Conservation (phyloP, 805 yeast species). For the Cyberlindnera maclurae region DNA sequence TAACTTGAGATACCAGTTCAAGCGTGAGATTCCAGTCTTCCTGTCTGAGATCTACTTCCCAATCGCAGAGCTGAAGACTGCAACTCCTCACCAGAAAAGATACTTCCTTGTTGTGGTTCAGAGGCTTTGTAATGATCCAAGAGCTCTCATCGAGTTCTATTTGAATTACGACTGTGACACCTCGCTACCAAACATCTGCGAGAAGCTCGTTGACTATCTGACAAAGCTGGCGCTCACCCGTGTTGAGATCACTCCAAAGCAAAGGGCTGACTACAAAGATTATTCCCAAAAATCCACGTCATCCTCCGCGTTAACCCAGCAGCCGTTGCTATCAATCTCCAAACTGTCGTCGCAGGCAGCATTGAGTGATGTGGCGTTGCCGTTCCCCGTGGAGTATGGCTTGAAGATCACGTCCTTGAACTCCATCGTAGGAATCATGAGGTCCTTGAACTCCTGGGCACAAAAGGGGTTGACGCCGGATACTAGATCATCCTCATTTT, state of each 20-base stretch:
- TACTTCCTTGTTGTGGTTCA: slow-evolving; percentile 77
- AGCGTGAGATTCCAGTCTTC: slow-evolving; percentile 89
- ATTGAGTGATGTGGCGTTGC: slow-evolving; percentile 40
- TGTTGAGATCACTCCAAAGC: slow-evolving; percentile 64
- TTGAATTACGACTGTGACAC: slow-evolving; percentile 92
- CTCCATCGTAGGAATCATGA: slow-evolving; percentile 72
- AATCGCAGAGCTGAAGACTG: slow-evolving; percentile 82
- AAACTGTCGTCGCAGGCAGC: slow-evolving; percentile 46
- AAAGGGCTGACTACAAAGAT: slow-evolving; percentile 50
- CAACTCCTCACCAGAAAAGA: slow-evolving; percentile 89
- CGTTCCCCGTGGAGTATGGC: slow-evolving; percentile 75
- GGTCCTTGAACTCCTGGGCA: slow-evolving; percentile 83
- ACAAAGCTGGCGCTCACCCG: slow-evolving; percentile 60
- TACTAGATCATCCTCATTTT: slow-evolving; percentile 12
- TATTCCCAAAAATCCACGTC: slow-evolving; percentile 50
- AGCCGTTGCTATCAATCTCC: slow-evolving; percentile 71
- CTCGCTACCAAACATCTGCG: slow-evolving; percentile 76
- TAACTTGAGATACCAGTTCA: slow-evolving; percentile 80
- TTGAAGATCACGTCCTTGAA: slow-evolving; percentile 75
- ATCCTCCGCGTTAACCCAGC: slow-evolving; percentile 63
- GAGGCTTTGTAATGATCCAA: slow-evolving; percentile 79
- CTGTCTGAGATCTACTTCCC: slow-evolving; percentile 92
- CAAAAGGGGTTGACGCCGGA: slow-evolving; percentile 47
- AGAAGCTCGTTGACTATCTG: slow-evolving; percentile 69
- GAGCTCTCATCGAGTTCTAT: slow-evolving; percentile 86